A percentile compares a stretch with the other conserved stretches of the same genome.
These are phyloP conservation scores for Amniculicola lignicola DNA, from an alignment of 495 filamentous ascomycete species.

Conservation along the genomic window DNA sequence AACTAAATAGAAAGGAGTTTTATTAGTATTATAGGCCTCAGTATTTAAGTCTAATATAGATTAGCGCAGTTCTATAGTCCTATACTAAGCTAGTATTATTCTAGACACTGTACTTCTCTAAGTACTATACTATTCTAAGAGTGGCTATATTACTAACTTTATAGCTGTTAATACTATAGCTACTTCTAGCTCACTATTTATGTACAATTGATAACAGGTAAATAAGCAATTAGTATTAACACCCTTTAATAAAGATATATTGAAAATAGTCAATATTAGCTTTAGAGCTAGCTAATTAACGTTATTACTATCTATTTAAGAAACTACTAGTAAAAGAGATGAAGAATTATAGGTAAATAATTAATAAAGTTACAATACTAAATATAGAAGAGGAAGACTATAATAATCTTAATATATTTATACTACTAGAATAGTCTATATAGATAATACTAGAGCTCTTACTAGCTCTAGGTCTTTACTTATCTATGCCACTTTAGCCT, in stretches of 20 bases:
- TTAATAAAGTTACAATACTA: slow-evolving; percentile 11
- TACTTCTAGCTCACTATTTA: neutral
- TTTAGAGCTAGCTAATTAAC: slow-evolving; percentile 9
- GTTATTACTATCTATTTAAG: slow-evolving; percentile 3
- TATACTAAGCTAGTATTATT: neutral
- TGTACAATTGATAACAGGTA: neutral
- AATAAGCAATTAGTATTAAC: neutral
- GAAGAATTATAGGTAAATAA: slow-evolving; percentile 3
- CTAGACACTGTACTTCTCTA: neutral
- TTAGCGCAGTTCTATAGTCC: neutral
- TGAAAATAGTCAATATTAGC: slow-evolving; percentile 5
- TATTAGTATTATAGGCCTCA: neutral
- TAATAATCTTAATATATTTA: slow-evolving; percentile 11
- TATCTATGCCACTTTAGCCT: slow-evolving; percentile 11
- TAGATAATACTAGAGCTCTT: slow-evolving; percentile 1
- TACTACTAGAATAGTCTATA: slow-evolving; percentile 4
- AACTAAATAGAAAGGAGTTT: neutral
- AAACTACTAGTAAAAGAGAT: slow-evolving; percentile 10
- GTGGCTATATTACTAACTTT: neutral
- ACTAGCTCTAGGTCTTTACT: slow-evolving; percentile 7
- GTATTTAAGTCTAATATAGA: neutral
- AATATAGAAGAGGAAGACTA: slow-evolving; percentile 6
- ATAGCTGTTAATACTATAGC: too few relatives aligned
- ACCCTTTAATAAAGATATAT: neutral
- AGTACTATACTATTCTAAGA: neutral